A percentile compares a stretch with the other conserved stretches of the same genome.
phyloP scores from a whole-genome alignment of 2,329 filamentous ascomycete genomes.

The Nemania sp. region DNA sequence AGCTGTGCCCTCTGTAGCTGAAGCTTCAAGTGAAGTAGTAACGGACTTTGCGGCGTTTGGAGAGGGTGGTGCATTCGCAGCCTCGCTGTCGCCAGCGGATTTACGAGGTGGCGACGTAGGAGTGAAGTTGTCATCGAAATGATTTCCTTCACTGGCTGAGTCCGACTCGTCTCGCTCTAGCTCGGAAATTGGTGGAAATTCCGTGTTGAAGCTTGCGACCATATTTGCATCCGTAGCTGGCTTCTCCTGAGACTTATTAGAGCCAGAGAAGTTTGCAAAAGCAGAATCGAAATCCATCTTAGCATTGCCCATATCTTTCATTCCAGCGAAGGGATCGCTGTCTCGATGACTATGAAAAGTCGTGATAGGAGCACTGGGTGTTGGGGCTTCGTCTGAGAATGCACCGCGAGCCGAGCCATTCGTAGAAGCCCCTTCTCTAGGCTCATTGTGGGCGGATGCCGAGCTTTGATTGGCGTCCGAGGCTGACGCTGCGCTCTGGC shows the following conservation, averaged over 20 bases:
- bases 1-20: constrained; percentile 30
- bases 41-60: constrained; percentile 37
- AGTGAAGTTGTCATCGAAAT: constrained; percentile 93
- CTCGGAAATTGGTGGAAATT: constrained; percentile 94
- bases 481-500: constrained; percentile 41
- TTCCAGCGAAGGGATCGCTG: constrained; percentile 56
- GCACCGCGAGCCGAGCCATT: constrained; percentile 53
- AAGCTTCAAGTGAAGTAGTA: constrained; percentile 34
- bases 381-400: constrained; percentile 51
- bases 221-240: constrained; percentile 48
- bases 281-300: constrained; percentile 86
- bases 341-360: constrained; percentile 37
- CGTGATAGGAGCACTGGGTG: constrained; percentile 31
- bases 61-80: constrained; percentile 33
- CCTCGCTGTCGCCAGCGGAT: constrained; percentile 35
- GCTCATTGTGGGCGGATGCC: constrained; percentile 32
- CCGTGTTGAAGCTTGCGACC: constrained; percentile 64
- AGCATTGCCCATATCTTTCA: constrained; percentile 59
- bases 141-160: constrained; percentile 74
- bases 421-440: constrained; percentile 30
- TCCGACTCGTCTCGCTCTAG: constrained; percentile 83
- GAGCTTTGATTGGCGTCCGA: constrained; percentile 40
- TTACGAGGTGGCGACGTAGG: constrained; percentile 57
- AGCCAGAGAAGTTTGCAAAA: constrained; percentile 73
- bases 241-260: constrained; percentile 52